Conservation (phyloP, 768 basidiomycete genomes). For the Hydnum rufescens region DNA sequence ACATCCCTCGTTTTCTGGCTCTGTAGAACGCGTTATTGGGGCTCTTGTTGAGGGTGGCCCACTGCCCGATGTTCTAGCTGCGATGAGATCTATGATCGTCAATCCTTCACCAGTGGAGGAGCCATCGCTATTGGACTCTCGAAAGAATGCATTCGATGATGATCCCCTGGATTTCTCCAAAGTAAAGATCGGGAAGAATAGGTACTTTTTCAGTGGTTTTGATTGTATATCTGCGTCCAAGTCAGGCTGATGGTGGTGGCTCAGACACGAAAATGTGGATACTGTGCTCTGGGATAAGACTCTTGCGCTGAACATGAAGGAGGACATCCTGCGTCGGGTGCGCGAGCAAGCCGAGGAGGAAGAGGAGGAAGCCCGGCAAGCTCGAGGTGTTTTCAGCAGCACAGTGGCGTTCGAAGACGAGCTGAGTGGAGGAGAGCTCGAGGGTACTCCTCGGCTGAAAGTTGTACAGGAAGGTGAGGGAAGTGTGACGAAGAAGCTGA, state of each 20-base stretch:
- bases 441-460: too few relatives aligned
- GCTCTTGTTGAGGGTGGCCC: slow-evolving; percentile 62
- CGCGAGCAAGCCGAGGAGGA: slow-evolving; percentile 40
- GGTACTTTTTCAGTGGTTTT: slow-evolving; percentile 20
- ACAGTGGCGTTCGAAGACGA: slow-evolving; percentile 35
- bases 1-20: slow-evolving; percentile 30
- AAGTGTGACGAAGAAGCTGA: slow-evolving; percentile 7
- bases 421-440: slow-evolving; percentile 12
- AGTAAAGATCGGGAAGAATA: slow-evolving; percentile 39
- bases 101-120: slow-evolving; percentile 10
- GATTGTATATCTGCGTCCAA: too few relatives aligned
- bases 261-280: too few relatives aligned
- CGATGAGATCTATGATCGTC: slow-evolving; percentile 11
- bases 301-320: slow-evolving; percentile 58
- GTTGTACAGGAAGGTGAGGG: too few relatives aligned
- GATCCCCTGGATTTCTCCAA: slow-evolving; percentile 43
- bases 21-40: slow-evolving; percentile 41
- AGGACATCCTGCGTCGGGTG: slow-evolving; percentile 57
- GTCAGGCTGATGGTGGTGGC: too few relatives aligned
- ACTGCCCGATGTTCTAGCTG: slow-evolving; percentile 18
- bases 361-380: slow-evolving; percentile 37
- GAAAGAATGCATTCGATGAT: slow-evolving; percentile 52
- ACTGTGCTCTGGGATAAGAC: slow-evolving; percentile 33
- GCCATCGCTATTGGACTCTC: slow-evolving; percentile 17
- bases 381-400: slow-evolving; percentile 13